Percentiles rank a stretch among this genome's conserved stretches.
These are phyloP conservation scores for Dipodascus geniculatus DNA, from an alignment of 805 yeast genomes.

Conservation along the genomic window DNA sequence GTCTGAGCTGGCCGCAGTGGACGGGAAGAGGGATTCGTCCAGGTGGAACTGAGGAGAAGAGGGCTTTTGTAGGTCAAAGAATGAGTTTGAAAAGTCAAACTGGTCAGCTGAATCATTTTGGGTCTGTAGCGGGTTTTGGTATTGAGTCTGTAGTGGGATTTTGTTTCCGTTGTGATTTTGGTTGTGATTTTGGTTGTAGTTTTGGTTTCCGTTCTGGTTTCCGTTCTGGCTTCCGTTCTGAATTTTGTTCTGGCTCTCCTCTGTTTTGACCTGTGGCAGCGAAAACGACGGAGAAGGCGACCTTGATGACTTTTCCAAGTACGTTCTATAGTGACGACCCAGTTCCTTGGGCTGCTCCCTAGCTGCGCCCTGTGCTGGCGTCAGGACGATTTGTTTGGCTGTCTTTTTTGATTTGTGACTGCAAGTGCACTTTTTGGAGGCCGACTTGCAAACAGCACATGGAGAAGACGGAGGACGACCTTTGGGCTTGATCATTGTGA, in stretches of 20 bases:
- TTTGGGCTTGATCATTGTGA: slow-evolving; percentile 89
- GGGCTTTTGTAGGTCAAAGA: not conserved
- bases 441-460: slow-evolving; percentile 57
- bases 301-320: too few species aligned
- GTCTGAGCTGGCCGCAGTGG: not conserved
- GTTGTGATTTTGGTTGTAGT: not conserved
- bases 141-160: not conserved
- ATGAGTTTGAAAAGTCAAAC: not conserved
- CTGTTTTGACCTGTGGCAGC: too few species aligned
- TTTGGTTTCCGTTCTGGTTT: too few species aligned
- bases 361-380: not conserved
- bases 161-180: too few species aligned
- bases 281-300: too few species aligned
- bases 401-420: slow-evolving; percentile 10
- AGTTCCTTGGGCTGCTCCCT: not conserved
- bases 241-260: too few species aligned
- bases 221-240: too few species aligned
- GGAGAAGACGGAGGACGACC: slow-evolving; percentile 86
- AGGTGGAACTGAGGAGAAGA: not conserved
- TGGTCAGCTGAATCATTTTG: not conserved
- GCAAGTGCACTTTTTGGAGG: slow-evolving; percentile 33
- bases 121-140: not conserved
- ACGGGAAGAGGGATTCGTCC: not conserved
- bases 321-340: not conserved
- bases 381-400: not conserved